Base-by-base conservation (phyloP, 176 grass and related monocot genomes). In the Ensete ventricosum region DNA sequence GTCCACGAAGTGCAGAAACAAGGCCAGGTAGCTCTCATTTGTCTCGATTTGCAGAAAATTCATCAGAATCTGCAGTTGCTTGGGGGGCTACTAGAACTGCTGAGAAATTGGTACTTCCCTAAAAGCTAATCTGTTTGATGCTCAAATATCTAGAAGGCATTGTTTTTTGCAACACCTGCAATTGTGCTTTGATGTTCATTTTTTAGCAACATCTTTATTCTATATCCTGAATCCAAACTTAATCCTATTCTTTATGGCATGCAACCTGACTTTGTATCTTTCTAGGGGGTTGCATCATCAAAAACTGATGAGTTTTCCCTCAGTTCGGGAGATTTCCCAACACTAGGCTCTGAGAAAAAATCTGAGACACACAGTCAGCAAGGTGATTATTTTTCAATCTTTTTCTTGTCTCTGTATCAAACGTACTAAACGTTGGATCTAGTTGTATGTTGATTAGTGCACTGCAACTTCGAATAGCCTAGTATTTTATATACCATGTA, bases 1-100 rank as follows among this genome's bases (percentile, higher is more conserved):
- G 95, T 50, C 95, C 95, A 65, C 88, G 83, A 81, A 94, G 95
- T 84, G 95, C 95, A 23, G 95, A 99, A 79, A 99, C 95, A 82
- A 90, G 95, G 77, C 95, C 95, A 72, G 88, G 91, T 77, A 94
- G 95, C 83, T 91, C 90, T 75, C 95, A 99, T 4, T 79, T 99
- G 73, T 99, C 95, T 78, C 90, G 95, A 64, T 99, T 99, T 70
- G 90, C 95, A 8, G 95, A 99, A 77, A 93, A 79, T 80, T 69
- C 81, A 64, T 78, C 67, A 43, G 88, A 91, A 24, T 80, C 74
- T 78, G 74, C 49, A 49, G 79, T 83, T 82, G 76, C 76, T 65
- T 87, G 75, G 75, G 75, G 75, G 11, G 11, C 77, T 6, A 73
- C 88, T 76, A 89, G 80, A 77, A 87, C 80, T 87, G 54, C 69